Base-by-base conservation (phyloP, 2,329 filamentous ascomycete genomes). In the Coniella vitis region DNA sequence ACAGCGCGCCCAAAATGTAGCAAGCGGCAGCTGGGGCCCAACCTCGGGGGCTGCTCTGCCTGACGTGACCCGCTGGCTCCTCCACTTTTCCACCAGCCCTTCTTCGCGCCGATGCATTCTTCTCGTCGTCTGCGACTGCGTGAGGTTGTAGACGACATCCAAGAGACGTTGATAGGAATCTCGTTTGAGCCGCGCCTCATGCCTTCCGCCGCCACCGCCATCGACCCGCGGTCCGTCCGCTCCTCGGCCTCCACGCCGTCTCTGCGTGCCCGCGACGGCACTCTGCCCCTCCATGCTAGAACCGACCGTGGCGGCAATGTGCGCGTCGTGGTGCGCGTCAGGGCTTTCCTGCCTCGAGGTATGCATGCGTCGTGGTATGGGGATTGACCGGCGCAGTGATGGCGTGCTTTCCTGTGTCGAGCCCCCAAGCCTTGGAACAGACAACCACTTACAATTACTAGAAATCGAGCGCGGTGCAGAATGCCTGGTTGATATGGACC, bases 401-500 rank as follows among this genome's bases (percentile, higher is more conserved):
- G 12, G n/a, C n/a, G n/a, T n/a, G n/a, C n/a, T n/a, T n/a, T n/a
- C n/a, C n/a, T n/a, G n/a, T n/a, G 25, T 29, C 25, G 5, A 5
- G 25, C 10, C 25, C 25, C 10, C 5, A 10, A 29, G 25, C 25
- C 5, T n/a, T 29, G 25, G 25, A 5, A 10, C 25, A 5, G 25
- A 29, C 25, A 29, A 10, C 25, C 10, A 10, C 25, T 10, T 10
- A 29, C n/a, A 29, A 5, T 10, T 29, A 5, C 5, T 62, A 97
- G 93, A 98, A 66, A 78, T 85, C 60, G 81, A 94, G 47, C 82
- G 86, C 61, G 78, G 83, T 48, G 86, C 90, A 53, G 76, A 85
- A 73, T 97, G 93, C 64, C 76, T 98, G 38, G 86, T 98, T 56
- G 77, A 82, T 54, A 98, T 98, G 93, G 84, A 96, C 63, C 90